These are phyloP conservation scores for Trichoderma sp. DNA, from an alignment of 2,329 filamentous ascomycete species.

Conservation along the genomic window DNA sequence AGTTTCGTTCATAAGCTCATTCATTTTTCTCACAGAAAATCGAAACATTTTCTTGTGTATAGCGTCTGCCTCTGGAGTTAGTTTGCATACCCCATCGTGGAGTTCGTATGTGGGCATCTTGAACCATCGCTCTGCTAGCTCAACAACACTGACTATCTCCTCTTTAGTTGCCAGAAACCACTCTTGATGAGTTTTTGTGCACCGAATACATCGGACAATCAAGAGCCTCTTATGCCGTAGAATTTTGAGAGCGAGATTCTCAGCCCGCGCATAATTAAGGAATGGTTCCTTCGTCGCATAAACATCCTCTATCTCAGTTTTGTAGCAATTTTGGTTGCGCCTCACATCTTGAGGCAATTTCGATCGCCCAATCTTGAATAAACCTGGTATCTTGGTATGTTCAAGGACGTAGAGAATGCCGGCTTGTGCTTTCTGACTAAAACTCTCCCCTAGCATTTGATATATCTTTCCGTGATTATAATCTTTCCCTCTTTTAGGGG, in stretches of 20 bases:
- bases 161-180: not conserved
- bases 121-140: not conserved
- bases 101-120: not conserved
- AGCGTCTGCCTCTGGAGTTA: not conserved
- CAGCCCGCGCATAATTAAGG: not conserved
- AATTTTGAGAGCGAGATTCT: not conserved
- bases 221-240: not conserved
- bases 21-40: not conserved
- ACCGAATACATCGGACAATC: not conserved
- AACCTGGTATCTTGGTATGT: not conserved
- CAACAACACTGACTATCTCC: not conserved
- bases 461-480: not conserved
- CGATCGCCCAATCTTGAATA: not conserved
- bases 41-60: not conserved
- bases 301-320: not conserved
- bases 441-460: not conserved
- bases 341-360: not conserved
- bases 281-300: not conserved
- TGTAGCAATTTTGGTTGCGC: not conserved
- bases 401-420: not conserved
- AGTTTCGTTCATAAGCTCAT: too few relatives aligned
- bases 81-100: not conserved
- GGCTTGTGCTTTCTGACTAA: not conserved
- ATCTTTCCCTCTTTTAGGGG: not conserved
- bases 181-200: not conserved